Base-by-base conservation (phyloP, 805 yeast genomes). In the Zygosaccharomyces siamensis region DNA sequence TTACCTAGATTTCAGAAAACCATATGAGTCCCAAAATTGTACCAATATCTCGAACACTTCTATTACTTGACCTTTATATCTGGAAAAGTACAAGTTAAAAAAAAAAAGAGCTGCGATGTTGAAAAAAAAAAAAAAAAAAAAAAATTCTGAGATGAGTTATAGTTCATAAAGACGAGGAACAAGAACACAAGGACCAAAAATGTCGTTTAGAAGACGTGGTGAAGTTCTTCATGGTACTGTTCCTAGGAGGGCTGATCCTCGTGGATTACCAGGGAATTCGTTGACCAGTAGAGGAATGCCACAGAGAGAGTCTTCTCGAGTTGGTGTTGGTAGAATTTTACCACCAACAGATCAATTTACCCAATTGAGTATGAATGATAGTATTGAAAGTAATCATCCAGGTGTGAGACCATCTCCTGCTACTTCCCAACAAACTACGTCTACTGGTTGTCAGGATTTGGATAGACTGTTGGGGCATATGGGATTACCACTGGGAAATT, bases 401-500 rank as follows among this genome's bases (percentile, higher is more conserved):
- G 89, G 86, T 2, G 72, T 86, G 2, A 75, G 82, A 53, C 95
- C 97, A 0, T 89, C 97, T 0, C 70, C 83, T 2, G 63, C 65
- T 0, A 83, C 89, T 4, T 83, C 96, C 2, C 83, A 79, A 47
- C 83, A 86, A 0, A 79, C 89, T 0, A 75, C 84, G 1, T 87
- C 97, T 1, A 84, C 96, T 0, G 97, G 97, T 1, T 76, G 84
- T 21, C 63, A 74, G 6, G 90, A 88, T 60, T 65, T 92, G 20
- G 98, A 92, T 64, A 79, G 75, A 54, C 67, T 87, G 3, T 62
- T 92, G 45, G 79, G 77, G 1, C 98, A 92, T 65, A 84, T 80
- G 48, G 99, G 99, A 0, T 63, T 90, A 12, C 98, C 98, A 1
- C 56, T 87, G 10, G 96, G 96, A 1, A 67, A 74, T 8, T 75